phyloP scores from a whole-genome alignment of 192 early-diverging fungal genomes.

The Diversispora epigaea region DNA sequence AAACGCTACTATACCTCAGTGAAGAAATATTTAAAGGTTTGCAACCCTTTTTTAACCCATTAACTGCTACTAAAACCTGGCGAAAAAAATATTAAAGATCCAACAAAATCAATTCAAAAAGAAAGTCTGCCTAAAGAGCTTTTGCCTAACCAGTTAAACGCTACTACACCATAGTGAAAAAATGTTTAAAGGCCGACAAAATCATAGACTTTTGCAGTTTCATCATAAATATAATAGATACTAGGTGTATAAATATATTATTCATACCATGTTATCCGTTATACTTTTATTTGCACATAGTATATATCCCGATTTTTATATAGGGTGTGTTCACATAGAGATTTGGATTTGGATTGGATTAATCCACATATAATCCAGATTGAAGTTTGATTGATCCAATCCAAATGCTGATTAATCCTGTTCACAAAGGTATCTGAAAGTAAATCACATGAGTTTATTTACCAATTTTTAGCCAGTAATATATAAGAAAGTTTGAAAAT shows the following conservation, averaged over 20 bases:
- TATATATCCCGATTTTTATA: too few relatives aligned
- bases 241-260: conserved; percentile 9
- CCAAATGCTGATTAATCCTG: too few relatives aligned
- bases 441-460: too few relatives aligned
- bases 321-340: too few relatives aligned
- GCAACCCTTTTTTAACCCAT: background rate
- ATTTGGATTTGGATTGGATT: too few relatives aligned
- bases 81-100: background rate
- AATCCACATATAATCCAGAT: too few relatives aligned
- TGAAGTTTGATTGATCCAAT: too few relatives aligned
- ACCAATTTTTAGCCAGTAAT: too few relatives aligned
- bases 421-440: too few relatives aligned
- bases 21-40: background rate
- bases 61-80: background rate
- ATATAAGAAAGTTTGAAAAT: too few relatives aligned
- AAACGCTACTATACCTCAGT: conserved; percentile 1
- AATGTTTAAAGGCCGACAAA: conserved; percentile 3
- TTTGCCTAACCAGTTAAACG: background rate
- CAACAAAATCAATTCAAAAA: background rate
- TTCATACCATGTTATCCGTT: background rate
- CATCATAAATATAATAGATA: background rate
- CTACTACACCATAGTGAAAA: background rate
- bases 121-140: background rate
- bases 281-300: background rate
- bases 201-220: background rate